Evolutionary conservation across 2,329 filamentous ascomycete genomes (phyloP).

Genomic region (Alternaria brassicicola): DNA sequence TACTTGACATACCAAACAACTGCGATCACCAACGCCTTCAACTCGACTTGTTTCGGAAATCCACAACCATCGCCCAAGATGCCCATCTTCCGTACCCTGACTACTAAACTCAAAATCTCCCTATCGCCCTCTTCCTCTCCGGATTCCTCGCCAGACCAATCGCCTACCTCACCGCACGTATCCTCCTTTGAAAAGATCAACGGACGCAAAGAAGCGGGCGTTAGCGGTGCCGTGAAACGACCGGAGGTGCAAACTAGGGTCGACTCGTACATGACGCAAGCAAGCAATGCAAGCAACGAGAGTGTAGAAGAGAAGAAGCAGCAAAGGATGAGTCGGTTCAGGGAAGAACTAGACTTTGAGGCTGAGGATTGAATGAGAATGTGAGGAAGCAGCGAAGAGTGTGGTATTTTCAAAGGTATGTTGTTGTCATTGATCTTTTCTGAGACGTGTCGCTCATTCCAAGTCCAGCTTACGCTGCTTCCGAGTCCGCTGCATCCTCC

Average conservation of each 20-base stretch:
- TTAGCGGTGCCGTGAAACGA: constrained; percentile 15
- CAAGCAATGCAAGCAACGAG: constrained; percentile 19
- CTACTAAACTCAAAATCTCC: constrained; percentile 40
- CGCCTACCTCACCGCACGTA: constrained; percentile 24
- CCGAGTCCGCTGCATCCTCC: constrained; percentile 10
- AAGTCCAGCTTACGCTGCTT: constrained; percentile 4
- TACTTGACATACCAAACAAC: not conserved
- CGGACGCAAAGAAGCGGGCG: constrained; percentile 26
- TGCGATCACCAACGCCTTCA: not conserved
- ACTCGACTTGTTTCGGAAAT: not conserved
- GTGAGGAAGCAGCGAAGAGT: not conserved
- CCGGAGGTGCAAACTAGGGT: constrained; percentile 21
- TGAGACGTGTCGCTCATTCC: constrained; percentile 1
- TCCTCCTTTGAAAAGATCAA: constrained; percentile 36
- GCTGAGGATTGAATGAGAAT: constrained; percentile 13
- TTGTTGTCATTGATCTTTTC: not conserved
- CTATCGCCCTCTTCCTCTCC: constrained; percentile 34
- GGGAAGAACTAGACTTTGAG: constrained; percentile 35
- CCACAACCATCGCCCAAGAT: constrained; percentile 20
- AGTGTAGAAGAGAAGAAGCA: constrained; percentile 26
- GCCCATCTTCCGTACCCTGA: constrained; percentile 40
- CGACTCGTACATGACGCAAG: constrained; percentile 32
- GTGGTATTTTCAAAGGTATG: constrained; percentile 15
- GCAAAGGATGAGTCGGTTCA: constrained; percentile 39
- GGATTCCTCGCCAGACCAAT: constrained; percentile 18